Evolutionary conservation across 495 filamentous ascomycete species (phyloP), one percentile per base, ranked within the genome.

Genomic region (Aeminium ludgeri): DNA sequence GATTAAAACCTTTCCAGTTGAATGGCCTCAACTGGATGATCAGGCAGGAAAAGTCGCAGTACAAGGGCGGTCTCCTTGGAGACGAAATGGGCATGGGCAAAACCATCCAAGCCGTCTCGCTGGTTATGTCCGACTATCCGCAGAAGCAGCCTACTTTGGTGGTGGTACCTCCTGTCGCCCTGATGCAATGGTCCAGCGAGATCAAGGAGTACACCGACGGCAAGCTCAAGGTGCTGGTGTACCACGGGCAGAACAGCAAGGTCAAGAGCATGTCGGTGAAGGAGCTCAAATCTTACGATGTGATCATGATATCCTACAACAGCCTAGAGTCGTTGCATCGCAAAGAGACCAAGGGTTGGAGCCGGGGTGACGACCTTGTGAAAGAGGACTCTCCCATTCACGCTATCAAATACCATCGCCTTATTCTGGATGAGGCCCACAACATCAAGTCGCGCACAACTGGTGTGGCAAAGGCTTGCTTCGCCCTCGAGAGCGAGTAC

Each of bases 61-160:
- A 83, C 65, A 78, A 74, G 46, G 89, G 89, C 27, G 89, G 89
- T 8, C 65, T 97, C 20, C 66, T 97, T 5, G 89, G 87, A 34
- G 89, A 96, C 52, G 85, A 93, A 56, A 95, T 95, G 86, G 86
- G 86, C 15, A 89, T 96, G 70, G 89, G 89, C 20, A 97, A 97
- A 65, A 97, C 89, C 0, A 95, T 97, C 30, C 89, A 97, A 56
- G 86, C 89, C 1, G 86, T 97, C 6, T 91, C 86, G 7, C 67
- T 96, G 11, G 82, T 97, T 55, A 97, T 96, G 86, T 92, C 86
- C 6, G 86, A 97, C 55, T 93, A 80, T 49, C 86, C 86, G 13
- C 80, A 78, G 25, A 73, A 75, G 38, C 57, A 74, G 25, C 84
- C 89, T 4, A 82, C 86, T 2, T 63, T 97, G 6, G 89, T 97